Conservation (phyloP, 2,329 filamentous ascomycete genomes). For the Ambrosiella cleistominuta region DNA sequence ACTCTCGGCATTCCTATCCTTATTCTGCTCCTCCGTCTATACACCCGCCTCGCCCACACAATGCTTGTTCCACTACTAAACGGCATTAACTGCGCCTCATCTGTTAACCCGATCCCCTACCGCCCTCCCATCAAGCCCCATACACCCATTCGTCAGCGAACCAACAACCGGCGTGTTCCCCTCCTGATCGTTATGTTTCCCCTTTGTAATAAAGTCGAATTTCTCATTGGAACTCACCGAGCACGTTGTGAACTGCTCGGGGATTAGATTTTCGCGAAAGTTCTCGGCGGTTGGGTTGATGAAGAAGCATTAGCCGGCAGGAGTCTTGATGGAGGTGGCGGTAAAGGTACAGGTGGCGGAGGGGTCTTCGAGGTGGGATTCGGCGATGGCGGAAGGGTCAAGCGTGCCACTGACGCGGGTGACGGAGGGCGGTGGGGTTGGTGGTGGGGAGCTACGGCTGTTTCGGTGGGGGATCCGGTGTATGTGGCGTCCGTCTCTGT, state of each 20-base stretch:
- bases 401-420: slow-evolving; percentile 33
- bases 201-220: slow-evolving; percentile 33
- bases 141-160: slow-evolving; percentile 32
- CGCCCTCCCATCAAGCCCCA: slow-evolving; percentile 29
- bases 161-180: slow-evolving; percentile 30
- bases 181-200: slow-evolving; percentile 29
- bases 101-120: slow-evolving; percentile 29
- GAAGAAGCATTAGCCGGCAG: slow-evolving; percentile 33
- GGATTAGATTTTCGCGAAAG: slow-evolving; percentile 36
- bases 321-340: slow-evolving; percentile 27
- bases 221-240: slow-evolving; percentile 28
- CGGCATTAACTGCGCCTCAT: slow-evolving; percentile 31
- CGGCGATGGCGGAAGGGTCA: slow-evolving; percentile 28
- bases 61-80: slow-evolving; percentile 26
- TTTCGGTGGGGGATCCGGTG: background rate
- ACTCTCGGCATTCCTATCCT: slow-evolving; percentile 92
- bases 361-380: slow-evolving; percentile 27
- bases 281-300: slow-evolving; percentile 34
- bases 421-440: slow-evolving; percentile 28
- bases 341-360: slow-evolving; percentile 30
- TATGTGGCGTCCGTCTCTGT: background rate
- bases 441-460: slow-evolving; percentile 16
- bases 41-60: slow-evolving; percentile 42
- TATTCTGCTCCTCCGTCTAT: slow-evolving; percentile 65
- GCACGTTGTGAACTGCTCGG: slow-evolving; percentile 28